A percentile compares a stretch with the other conserved stretches of the same genome.
phyloP scores from a whole-genome alignment of 2,329 filamentous ascomycete species.

The Tolypocladium pustulatum region DNA sequence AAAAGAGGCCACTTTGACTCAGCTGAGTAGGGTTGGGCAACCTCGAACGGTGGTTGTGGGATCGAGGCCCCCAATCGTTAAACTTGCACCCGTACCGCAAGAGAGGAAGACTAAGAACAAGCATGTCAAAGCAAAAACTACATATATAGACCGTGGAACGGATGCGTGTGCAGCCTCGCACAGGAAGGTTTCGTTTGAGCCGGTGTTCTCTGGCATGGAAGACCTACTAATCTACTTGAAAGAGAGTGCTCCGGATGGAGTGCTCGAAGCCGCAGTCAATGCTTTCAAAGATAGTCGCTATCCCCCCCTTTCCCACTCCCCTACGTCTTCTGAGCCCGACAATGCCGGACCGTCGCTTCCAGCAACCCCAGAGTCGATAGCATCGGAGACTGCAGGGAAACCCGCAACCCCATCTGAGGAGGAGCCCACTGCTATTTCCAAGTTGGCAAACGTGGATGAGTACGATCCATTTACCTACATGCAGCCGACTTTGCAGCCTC shows the following conservation, averaged over 20 bases:
- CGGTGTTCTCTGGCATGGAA: constrained; percentile 42
- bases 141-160: constrained; percentile 29
- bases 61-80: constrained; percentile 15
- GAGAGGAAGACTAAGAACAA: constrained; percentile 18
- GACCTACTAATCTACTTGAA: constrained; percentile 47
- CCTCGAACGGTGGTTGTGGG: constrained; percentile 20
- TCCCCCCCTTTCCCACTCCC: constrained; percentile 13
- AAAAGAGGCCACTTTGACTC: constrained; percentile 10
- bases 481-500: constrained; percentile 13
- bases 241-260: constrained; percentile 26
- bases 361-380: constrained; percentile 12
- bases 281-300: constrained; percentile 26
- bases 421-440: neutral
- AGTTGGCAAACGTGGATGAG: constrained; percentile 18
- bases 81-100: constrained; percentile 16
- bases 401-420: constrained; percentile 1
- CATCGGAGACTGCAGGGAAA: neutral
- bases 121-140: constrained; percentile 13
- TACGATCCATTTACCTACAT: constrained; percentile 37
- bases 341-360: constrained; percentile 10
- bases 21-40: constrained; percentile 14
- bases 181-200: constrained; percentile 19
- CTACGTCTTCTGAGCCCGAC: constrained; percentile 10
- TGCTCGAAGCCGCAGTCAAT: constrained; percentile 35
- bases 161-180: constrained; percentile 19